Base-by-base conservation (phyloP, 2,329 filamentous ascomycete species). In the Leptodontidium sp. region DNA sequence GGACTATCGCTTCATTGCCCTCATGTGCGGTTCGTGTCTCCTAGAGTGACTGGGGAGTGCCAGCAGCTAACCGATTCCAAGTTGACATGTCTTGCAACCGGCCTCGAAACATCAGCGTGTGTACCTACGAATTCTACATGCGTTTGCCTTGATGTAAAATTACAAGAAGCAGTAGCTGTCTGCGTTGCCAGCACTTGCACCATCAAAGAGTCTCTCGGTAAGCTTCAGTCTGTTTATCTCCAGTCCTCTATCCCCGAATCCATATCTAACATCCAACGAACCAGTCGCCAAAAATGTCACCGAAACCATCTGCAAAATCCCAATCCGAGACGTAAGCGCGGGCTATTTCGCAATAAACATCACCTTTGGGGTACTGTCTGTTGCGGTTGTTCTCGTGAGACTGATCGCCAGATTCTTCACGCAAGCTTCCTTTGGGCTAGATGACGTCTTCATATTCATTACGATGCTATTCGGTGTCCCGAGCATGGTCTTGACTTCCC, bases 191-290 rank as follows among this genome's bases (percentile, higher is more conserved):
- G 74, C 17, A 77, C 71, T 35, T 82, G 81, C 71, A 81, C 78
- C 1, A 74, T 81, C 45, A 78, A 75, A 26, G 77, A 83, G 67
- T 72, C 76, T 15, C 69, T 83, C 43, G 76, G 80, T 81, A 74
- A 66, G 74, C 49, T 50, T 67, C 11, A 14, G 24, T 24, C 3
- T 17, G 62, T 57, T 47, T 21, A 14, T 24, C 32, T 9, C 64
- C 63, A 82, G 79, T 77, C 15, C 81, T 80, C 4, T 2, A 11
- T 8, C 38, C 4, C 38, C 3, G 81, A 84, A 71, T 83, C 84
- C 58, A 38, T 64, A 53, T 35, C 26, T 65, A 8, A 53, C 21
- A 52, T 38, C 14, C 38, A 21, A 47, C 49, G 50, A 24, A 35
- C n/a, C 45, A 70, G 68, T 59, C 8, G 61, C 68, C 4, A 59